Evolutionary conservation across 257 asterid species (phyloP), one percentile per base, ranked within the genome.

Genomic region (Plantago elongata): DNA sequence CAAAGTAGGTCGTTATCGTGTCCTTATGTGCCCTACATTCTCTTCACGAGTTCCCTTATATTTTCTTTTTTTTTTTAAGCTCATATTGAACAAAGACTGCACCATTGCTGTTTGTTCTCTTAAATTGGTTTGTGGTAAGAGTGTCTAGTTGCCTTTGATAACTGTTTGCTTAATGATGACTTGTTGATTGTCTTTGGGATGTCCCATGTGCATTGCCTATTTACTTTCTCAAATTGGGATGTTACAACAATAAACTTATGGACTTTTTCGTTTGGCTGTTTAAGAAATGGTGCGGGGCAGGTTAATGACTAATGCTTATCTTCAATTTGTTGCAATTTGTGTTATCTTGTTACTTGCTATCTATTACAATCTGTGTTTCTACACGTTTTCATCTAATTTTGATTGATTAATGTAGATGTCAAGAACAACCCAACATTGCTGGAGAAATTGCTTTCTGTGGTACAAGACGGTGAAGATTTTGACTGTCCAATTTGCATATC

Each of bases 401-500:
- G 4, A 34, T 34, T 6, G 5, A 34, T 73, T 30, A 9, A 60
- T 65, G 67, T 81, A 87, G 94, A 82, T 75, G 94, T 83, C 67
- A 71, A 76, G 67, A 80, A 79, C 79, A 84, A 80, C 65, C 95
- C 94, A 15, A 64, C 73, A 47, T 70, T 87, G 61, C 59, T 87
- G 75, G 64, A 72, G 49, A 87, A 87, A 65, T 54, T 84, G 86
- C 83, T 84, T 17, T 61, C 61, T 1, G 70, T 79, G 65, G 57
- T 87, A 8, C 90, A 87, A 72, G 95, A 87, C 34, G 90, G 84
- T 37, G 95, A 87, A 43, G 95, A 81, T 45, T 71, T 87, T 12
- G 86, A 84, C 68, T 84, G 95, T 69, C 89, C 94, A 37, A 79
- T 83, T 65, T 84, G 92, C 79, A 81, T 83, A 49, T 78, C 79